Evolutionary conservation across 129 eudicot species (phyloP), one percentile per base, ranked within the genome.

Genomic region (Oenanthe sinensis): DNA sequence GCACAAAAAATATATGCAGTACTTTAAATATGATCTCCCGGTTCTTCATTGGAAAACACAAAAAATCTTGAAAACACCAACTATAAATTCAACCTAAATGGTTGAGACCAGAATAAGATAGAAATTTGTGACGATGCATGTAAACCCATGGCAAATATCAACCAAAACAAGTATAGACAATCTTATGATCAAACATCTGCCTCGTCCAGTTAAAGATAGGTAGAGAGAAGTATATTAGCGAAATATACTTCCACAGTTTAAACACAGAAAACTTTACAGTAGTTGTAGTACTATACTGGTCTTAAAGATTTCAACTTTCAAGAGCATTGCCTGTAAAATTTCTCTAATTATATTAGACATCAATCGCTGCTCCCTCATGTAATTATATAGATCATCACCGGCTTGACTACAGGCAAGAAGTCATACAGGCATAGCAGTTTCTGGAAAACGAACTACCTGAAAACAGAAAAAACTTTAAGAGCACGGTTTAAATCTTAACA

Each of bases 221-320:
- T 11, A n/a, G 49, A 43, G 37, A 42, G 54, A 72, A 44, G 76
- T 72, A 72, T 72, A 72, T 44, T 22, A n/a, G 76, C 4, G 37
- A 47, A 72, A n/a, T 72, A 72, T 43, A 72, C 76, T 44, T 24
- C 54, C 54, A 24, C n/a, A 60, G 33, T 24, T n/a, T 3, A 60
- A 60, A 60, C 68, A 11, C 50, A 72, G 37, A 72, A 72, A 43
- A 72, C 17, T 72, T n/a, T 72, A 42, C 76, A 72, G 47, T 72
- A 72, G 50, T 37, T 33, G 9, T 9, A 36, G 46, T 70, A 19
- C 6, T 42, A 72, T 72, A 44, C 76, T 72, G 39, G 37, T 44
- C 5, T 70, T 39, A 33, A 37, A 39, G 75, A 37, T 24, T 60
- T 48, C 42, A 2, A 67, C 22, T 67, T 67, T 33, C 44, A 15